Evolutionary conservation across 306 rosid genomes (phyloP).

Genomic region (Betula pendula): DNA sequence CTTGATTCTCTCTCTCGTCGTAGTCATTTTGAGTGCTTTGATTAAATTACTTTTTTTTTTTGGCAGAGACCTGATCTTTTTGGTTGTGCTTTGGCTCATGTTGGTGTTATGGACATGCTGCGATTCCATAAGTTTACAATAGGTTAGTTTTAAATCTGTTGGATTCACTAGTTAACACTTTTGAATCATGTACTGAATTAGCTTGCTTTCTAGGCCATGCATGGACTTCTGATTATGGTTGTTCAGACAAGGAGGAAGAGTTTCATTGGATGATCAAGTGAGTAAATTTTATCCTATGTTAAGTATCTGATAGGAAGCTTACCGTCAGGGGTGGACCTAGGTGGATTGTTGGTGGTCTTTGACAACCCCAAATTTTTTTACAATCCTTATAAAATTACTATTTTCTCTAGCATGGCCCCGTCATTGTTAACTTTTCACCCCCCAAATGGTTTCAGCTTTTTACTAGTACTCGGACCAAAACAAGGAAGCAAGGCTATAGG

Average conservation of each 20-base stretch:
- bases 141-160: slow-evolving; percentile 51
- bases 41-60: neutral
- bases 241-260: slow-evolving; percentile 89
- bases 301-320: neutral
- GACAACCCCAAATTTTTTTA: too few species aligned
- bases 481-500: too few species aligned
- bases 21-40: neutral
- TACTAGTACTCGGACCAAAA: too few species aligned
- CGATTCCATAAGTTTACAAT: slow-evolving; percentile 94
- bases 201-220: slow-evolving; percentile 72
- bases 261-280: slow-evolving; percentile 90
- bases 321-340: too few species aligned
- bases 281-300: slow-evolving; percentile 32
- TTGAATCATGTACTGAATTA: slow-evolving; percentile 16
- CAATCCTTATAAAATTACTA: too few species aligned
- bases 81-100: slow-evolving; percentile 96
- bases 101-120: slow-evolving; percentile 98
- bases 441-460: too few species aligned
- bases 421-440: too few species aligned
- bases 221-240: slow-evolving; percentile 90
- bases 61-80: slow-evolving; percentile 89
- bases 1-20: neutral
- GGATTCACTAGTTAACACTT: slow-evolving; percentile 3
- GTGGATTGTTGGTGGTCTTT: too few species aligned
- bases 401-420: too few species aligned